Evolutionary conservation across 225 moss, liverwort and hornwort species (phyloP), one percentile per base, ranked within the genome.

Genomic region (Asterella californica): DNA sequence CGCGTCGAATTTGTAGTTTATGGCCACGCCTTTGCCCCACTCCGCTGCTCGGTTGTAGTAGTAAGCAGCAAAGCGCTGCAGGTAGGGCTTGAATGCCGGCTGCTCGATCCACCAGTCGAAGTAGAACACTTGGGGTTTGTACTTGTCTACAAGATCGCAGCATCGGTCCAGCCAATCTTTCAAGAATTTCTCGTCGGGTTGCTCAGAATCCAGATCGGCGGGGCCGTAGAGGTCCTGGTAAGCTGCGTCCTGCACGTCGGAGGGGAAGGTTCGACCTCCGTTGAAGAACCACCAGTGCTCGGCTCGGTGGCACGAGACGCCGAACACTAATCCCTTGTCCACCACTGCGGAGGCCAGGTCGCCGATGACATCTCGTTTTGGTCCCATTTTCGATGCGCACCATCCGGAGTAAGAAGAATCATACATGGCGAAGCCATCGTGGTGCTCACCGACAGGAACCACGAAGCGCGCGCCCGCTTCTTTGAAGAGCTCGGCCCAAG

Each of bases 41-140:
- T 86, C 76, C 10, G 72, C 76, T 2, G 70, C 86, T 46, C 83
- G 75, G 30, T 86, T 83, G 57, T 86, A 86, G 59, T 86, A 86
- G 55, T 83, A 83, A 53, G 86, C 86, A 0, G 86, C 86, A 53
- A 86, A 86, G 24, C 78, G 79, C 33, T 83, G 78, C 21, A 86
- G 62, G 72, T 86, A 86, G 2, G 86, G 83, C 24, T 78, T 79
- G 54, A 86, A 86, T 17, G 83, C 83, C 9, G 86, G 86, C 68
- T 86, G 83, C 76, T 86, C 81, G 81, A 86, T 86, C 86, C 86
- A 86, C 86, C 86, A 86, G 53, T 86, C 86, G 77, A 86, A 86
- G 71, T 83, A 86, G 72, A 86, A 79, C 75, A 86, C 74, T 36
- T 86, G 83, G 25, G 86, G 86, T 12, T 61, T 81, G 72, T 81